Evolutionary conservation across 2,329 filamentous ascomycete genomes (phyloP).

Genomic region (Cadophora sp.): DNA sequence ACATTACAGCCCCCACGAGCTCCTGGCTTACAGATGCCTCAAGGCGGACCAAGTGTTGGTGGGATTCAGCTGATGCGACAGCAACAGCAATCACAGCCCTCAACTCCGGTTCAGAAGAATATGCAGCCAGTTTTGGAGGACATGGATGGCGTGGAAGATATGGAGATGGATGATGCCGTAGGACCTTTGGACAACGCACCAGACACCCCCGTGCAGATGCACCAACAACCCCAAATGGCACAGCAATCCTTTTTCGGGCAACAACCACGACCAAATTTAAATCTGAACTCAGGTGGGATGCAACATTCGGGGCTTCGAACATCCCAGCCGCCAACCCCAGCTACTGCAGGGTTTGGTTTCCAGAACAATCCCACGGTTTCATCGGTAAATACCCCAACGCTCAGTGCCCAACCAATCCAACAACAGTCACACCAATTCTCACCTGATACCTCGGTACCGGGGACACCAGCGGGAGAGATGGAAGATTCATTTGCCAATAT

Average conservation of each 20-base stretch:
- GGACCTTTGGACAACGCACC: constrained; percentile 67
- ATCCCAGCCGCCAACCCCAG: constrained; percentile 86
- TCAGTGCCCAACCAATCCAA: constrained; percentile 74
- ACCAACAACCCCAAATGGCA: constrained; percentile 69
- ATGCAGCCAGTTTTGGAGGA: constrained; percentile 56
- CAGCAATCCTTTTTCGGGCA: constrained; percentile 71
- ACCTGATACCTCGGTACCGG: constrained; percentile 70
- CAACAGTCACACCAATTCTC: constrained; percentile 58
- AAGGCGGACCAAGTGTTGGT: constrained; percentile 40
- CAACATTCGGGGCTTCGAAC: constrained; percentile 81
- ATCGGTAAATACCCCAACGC: constrained; percentile 92
- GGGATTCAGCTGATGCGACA: constrained; percentile 46
- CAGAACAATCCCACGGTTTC: constrained; percentile 96
- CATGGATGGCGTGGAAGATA: constrained; percentile 87
- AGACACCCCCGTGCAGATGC: constrained; percentile 47
- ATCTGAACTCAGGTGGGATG: constrained; percentile 74
- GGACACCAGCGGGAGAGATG: constrained; percentile 75
- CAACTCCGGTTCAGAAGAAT: constrained; percentile 43
- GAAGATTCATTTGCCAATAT: constrained; percentile 76
- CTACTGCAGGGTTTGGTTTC: constrained; percentile 76
- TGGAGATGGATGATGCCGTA: constrained; percentile 93
- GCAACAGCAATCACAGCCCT: constrained; percentile 44
- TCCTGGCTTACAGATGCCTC: constrained; percentile 42
- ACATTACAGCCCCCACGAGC: constrained; percentile 35
- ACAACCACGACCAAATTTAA: constrained; percentile 73